Percentiles rank a stretch among this genome's conserved stretches.
phyloP scores from a whole-genome alignment of 1,139 yeast genomes.

The Tardiomyces depauwii region DNA sequence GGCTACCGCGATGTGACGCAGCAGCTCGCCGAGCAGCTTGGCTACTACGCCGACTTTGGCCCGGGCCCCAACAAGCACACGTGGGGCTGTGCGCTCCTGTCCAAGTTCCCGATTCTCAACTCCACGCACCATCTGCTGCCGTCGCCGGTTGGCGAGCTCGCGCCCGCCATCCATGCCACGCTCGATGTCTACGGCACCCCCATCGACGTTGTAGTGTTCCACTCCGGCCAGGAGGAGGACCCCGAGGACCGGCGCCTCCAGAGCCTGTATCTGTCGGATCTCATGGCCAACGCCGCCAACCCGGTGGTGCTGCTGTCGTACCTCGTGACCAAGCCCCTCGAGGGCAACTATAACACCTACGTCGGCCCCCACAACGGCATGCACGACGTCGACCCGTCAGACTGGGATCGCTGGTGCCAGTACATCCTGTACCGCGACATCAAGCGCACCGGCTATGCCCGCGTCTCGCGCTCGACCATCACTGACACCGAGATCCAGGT shows the following conservation, averaged over 20 bases:
- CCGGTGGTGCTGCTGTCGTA: slow-evolving; percentile 82
- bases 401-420: slow-evolving; percentile 98
- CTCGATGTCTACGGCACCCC: slow-evolving; percentile 75
- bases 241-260: slow-evolving; percentile 86
- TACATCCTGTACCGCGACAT: slow-evolving; percentile 81
- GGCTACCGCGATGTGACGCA: slow-evolving; percentile 94
- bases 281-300: slow-evolving; percentile 68
- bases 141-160: slow-evolving; percentile 94
- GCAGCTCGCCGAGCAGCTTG: slow-evolving; percentile 81
- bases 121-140: slow-evolving; percentile 89
- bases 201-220: slow-evolving; percentile 93
- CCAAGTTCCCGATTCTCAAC: slow-evolving; percentile 85
- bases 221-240: slow-evolving; percentile 97
- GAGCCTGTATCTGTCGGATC: slow-evolving; percentile 59
- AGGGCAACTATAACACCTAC: slow-evolving; percentile 87
- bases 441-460: slow-evolving; percentile 85
- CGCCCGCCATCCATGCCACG: slow-evolving; percentile 97
- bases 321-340: slow-evolving; percentile 73
- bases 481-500: slow-evolving; percentile 96
- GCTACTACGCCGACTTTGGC: slow-evolving; percentile 92
- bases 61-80: slow-evolving; percentile 98
- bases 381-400: slow-evolving; percentile 87
- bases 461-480: slow-evolving; percentile 85
- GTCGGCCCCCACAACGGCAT: slow-evolving; percentile 76
- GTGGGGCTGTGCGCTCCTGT: slow-evolving; percentile 90